Evolutionary conservation across 108 stramenopile species (phyloP), one percentile per base, ranked within the genome.

Genomic region (Cyclotella baltica): DNA sequence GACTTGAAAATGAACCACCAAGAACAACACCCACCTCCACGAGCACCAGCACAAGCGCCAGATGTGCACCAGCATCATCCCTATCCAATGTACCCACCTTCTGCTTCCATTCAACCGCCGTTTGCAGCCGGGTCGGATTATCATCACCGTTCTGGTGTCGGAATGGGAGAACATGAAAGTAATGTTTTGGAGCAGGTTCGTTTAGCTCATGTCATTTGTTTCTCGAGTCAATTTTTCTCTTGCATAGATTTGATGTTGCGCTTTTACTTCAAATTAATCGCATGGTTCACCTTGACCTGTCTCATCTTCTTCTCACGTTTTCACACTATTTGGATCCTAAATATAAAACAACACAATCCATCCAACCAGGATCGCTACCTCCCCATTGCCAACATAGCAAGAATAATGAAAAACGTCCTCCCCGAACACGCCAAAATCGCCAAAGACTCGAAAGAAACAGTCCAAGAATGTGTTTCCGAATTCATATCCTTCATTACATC

Each of bases 401-500:
- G 98, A 2, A 99, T 99, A 71, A 99, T 99, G 98, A 99, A 99
- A 86, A 96, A 94, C 70, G 88, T 88, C 28, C 89, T 99, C 27
- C 99, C 99, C 18, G 96, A 96, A 76, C 96, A 96, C 80, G 98
- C 98, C 70, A 99, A 99, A 84, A 98, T 99, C 64, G 97, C 97
- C 72, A 99, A 99, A 80, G 99, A 99, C 67, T 98, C 98, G 76
- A 99, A 99, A 81, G 98, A 99, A 67, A 96, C 96, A 6, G 97
- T 99, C 20, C 98, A 99, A 83, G 99, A 99, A 86, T 98, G 98
- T 62, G 98, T 98, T 19, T 97, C 96, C 20, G 99, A 99, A 85
- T 99, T 99, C 79, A 98, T 99, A 70, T 96, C 94, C 83, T 99
- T 99, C 86, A 97, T 99, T 68, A 98, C 99, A 10, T 95, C 93